A percentile compares a stretch with the other conserved stretches of the same genome.
phyloP scores from a whole-genome alignment of 2,329 filamentous ascomycete species.

The Ophiosphaerella narmari region DNA sequence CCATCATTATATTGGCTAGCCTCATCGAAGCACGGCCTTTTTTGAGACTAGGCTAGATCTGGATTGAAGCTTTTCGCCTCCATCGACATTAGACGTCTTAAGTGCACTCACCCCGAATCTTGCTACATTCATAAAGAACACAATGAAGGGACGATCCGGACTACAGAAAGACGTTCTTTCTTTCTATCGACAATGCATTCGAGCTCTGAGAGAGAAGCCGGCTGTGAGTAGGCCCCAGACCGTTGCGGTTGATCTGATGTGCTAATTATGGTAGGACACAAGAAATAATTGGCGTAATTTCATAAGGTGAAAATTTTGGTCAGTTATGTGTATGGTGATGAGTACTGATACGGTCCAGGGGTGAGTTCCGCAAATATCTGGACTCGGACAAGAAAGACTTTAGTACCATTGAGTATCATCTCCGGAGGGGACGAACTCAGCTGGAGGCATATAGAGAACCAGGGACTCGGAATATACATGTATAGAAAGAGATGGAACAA shows the following conservation, averaged over 20 bases:
- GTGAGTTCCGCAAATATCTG: slow-evolving; percentile 76
- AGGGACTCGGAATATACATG: slow-evolving; percentile 69
- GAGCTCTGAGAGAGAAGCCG: slow-evolving; percentile 81
- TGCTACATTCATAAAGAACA: background rate
- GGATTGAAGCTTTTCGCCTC: background rate
- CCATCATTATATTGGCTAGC: background rate
- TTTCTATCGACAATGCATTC: slow-evolving; percentile 84
- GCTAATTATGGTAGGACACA: slow-evolving; percentile 52
- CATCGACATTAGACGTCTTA: background rate
- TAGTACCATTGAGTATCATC: slow-evolving; percentile 78
- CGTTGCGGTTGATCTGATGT: background rate
- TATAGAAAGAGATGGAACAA: background rate
- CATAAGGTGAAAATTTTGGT: slow-evolving; percentile 56
- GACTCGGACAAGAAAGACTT: slow-evolving; percentile 82
- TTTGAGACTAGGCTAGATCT: background rate
- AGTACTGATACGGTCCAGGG: slow-evolving; percentile 50
- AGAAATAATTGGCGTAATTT: slow-evolving; percentile 67
- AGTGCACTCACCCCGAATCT: too few species aligned
- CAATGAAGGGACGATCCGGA: slow-evolving; percentile 69
- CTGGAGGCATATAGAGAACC: slow-evolving; percentile 80
- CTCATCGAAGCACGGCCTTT: background rate
- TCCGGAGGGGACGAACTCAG: slow-evolving; percentile 81
- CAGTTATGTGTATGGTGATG: background rate
- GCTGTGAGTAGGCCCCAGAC: slow-evolving; percentile 54
- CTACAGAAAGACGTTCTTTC: slow-evolving; percentile 87